Evolutionary conservation across 768 basidiomycete species (phyloP).

Genomic region (Podaxis carcinomalis): DNA sequence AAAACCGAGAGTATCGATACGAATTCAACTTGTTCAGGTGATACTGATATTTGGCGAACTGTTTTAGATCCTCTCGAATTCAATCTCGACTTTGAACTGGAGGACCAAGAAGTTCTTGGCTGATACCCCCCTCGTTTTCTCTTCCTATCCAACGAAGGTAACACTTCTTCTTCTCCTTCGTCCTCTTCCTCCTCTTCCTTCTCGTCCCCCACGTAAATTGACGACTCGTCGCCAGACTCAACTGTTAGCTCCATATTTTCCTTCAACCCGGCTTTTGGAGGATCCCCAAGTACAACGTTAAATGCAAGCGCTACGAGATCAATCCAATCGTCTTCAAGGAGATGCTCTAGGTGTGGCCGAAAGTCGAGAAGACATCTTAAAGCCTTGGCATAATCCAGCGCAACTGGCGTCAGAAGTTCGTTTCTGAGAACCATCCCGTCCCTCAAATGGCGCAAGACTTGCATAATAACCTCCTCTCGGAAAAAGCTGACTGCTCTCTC

Average conservation of each 20-base stretch:
- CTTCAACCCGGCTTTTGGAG: slow-evolving; percentile 32
- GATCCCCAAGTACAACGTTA: slow-evolving; percentile 69
- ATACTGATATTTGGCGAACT: slow-evolving; percentile 24
- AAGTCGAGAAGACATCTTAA: slow-evolving; percentile 62
- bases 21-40: slow-evolving; percentile 69
- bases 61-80: slow-evolving; percentile 19
- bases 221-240: slow-evolving; percentile 27
- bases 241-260: slow-evolving; percentile 22
- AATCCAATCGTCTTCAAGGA: slow-evolving; percentile 65
- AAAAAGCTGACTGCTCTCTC: slow-evolving; percentile 57
- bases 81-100: slow-evolving; percentile 15
- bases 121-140: slow-evolving; percentile 33
- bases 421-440: slow-evolving; percentile 52
- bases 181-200: slow-evolving; percentile 30
- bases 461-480: slow-evolving; percentile 48
- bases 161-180: slow-evolving; percentile 19
- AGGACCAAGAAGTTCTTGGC: slow-evolving; percentile 15
- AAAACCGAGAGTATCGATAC: slow-evolving; percentile 59
- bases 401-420: slow-evolving; percentile 56
- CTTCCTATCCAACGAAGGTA: slow-evolving; percentile 23
- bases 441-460: slow-evolving; percentile 61
- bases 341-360: slow-evolving; percentile 73
- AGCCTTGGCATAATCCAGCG: slow-evolving; percentile 79
- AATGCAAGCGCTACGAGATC: slow-evolving; percentile 66
- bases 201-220: slow-evolving; percentile 27